These are phyloP conservation scores for Ceriops tagal DNA, from an alignment of 345 rosid species.

Conservation along the genomic window DNA sequence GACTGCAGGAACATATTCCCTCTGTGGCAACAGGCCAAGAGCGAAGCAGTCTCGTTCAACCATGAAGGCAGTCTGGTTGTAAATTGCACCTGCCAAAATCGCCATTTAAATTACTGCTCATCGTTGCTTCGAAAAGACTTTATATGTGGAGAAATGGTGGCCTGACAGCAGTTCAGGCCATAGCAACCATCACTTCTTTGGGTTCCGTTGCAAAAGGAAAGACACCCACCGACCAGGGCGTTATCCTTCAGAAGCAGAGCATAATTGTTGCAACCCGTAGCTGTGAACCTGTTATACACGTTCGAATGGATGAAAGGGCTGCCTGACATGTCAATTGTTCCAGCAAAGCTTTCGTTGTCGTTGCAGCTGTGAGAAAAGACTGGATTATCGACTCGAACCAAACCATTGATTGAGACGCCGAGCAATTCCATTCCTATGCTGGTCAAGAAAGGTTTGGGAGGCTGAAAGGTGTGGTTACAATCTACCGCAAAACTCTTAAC, in stretches of 20 bases:
- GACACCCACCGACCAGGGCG: neutral
- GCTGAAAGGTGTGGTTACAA: neutral
- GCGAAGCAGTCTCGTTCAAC: neutral
- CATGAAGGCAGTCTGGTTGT: neutral
- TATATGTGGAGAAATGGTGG: constrained; percentile 8
- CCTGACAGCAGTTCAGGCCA: constrained; percentile 14
- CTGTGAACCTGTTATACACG: neutral
- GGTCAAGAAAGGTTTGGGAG: constrained; percentile 7
- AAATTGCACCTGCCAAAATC: too few relatives aligned
- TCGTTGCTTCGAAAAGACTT: neutral
- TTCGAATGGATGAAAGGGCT: constrained; percentile 8
- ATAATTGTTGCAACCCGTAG: constrained; percentile 12
- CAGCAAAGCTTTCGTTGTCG: neutral
- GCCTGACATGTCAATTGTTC: neutral
- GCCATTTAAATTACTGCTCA: neutral
- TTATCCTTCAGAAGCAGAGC: neutral
- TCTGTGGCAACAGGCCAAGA: neutral
- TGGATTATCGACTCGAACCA: neutral
- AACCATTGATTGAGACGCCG: neutral
- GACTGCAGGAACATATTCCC: neutral
- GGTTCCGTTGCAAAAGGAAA: neutral
- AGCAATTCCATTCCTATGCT: constrained; percentile 14
- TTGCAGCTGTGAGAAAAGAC: neutral
- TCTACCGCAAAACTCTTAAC: neutral
- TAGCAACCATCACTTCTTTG: neutral